Evolutionary conservation across 2,329 filamentous ascomycete genomes (phyloP).

Genomic region (Whalleya microplaca): DNA sequence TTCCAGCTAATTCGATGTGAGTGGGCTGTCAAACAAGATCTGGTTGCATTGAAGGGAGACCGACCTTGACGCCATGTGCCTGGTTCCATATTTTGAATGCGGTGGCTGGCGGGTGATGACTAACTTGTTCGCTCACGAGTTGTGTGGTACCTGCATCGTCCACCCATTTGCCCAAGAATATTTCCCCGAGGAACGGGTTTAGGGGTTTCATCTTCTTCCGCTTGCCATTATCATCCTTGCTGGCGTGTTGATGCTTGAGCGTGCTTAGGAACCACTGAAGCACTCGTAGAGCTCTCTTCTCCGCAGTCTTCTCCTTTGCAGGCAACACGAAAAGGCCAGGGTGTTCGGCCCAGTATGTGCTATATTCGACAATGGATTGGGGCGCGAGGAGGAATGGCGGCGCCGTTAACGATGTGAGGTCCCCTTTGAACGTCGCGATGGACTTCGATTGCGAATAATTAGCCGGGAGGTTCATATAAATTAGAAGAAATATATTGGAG

Average conservation of each 20-base stretch:
- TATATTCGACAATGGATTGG: constrained; percentile 79
- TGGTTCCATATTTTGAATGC: constrained; percentile 92
- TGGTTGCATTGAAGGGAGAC: neutral
- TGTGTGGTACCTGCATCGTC: constrained; percentile 81
- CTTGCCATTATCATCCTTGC: constrained; percentile 75
- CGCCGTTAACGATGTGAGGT: constrained; percentile 78
- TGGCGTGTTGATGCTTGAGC: constrained; percentile 81
- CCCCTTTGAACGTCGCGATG: constrained; percentile 80
- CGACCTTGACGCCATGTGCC: constrained; percentile 68
- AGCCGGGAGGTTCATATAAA: constrained; percentile 3
- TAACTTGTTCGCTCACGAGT: constrained; percentile 92
- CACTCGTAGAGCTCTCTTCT: constrained; percentile 84
- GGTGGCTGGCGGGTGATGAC: constrained; percentile 91
- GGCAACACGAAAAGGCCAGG: constrained; percentile 80
- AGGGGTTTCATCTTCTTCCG: constrained; percentile 93
- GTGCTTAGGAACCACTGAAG: constrained; percentile 96
- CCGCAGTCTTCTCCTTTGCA: constrained; percentile 75
- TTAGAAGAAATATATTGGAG: neutral
- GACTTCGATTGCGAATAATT: constrained; percentile 50
- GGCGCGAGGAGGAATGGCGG: constrained; percentile 82
- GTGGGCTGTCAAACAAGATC: neutral
- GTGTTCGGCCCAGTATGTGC: constrained; percentile 81
- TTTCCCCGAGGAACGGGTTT: constrained; percentile 93
- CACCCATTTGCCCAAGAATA: constrained; percentile 91
- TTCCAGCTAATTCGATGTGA: constrained; percentile 51